Evolutionary conservation across 441 rosid species (phyloP).

Genomic region (Jatropha multifida): DNA sequence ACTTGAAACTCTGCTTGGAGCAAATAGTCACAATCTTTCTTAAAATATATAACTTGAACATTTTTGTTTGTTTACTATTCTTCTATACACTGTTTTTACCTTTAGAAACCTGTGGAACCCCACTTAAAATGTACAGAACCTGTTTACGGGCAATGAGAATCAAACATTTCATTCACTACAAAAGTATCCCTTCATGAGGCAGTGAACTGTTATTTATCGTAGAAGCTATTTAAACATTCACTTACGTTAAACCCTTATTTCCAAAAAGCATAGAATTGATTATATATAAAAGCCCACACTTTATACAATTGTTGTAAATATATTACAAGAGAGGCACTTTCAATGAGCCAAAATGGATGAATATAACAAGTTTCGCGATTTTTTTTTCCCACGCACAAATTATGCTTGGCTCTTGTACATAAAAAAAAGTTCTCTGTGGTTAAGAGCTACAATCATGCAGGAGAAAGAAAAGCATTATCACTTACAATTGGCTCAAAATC

Average conservation of each 20-base stretch:
- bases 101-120: no score
- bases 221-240: background rate
- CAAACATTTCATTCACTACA: no score
- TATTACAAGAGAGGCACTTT: background rate
- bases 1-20: background rate
- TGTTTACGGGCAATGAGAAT: no score
- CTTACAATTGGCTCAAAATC: constrained; percentile 86
- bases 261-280: background rate
- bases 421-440: background rate
- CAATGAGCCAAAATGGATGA: background rate
- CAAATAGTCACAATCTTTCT: background rate
- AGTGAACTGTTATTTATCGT: no score
- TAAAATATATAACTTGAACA: background rate
- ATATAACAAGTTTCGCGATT: background rate
- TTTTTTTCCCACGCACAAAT: background rate
- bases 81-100: no score
- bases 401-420: background rate
- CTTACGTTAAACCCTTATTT: constrained; percentile 1
- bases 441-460: background rate
- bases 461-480: constrained; percentile 12
- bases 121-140: no score
- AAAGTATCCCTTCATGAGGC: no score
- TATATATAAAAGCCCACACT: no score
- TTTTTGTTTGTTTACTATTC: background rate
- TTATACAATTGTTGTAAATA: background rate